Base-by-base conservation (phyloP, 257 asterid genomes). In the Nicotiana otophora region DNA sequence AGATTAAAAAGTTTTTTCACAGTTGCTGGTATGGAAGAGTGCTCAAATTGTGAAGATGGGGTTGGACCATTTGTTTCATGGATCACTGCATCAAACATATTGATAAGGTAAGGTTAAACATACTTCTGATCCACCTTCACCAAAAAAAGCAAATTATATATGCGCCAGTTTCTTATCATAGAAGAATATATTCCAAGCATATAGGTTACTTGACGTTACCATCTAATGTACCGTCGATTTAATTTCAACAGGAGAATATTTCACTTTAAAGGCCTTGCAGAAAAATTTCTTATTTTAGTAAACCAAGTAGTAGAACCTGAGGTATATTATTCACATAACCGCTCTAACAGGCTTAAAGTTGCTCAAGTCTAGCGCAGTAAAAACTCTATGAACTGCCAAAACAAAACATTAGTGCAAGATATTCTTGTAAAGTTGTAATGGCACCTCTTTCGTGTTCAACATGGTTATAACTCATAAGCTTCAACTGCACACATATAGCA, bases 11-110 rank as follows among this genome's bases (percentile, higher is more conserved):
- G 95, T 84, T 89, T 94, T 93, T 92, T 95, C 86, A 95, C 96
- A 4, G 99, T 95, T 54, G 98, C 98, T 68, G 99, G 97, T 80
- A 95, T 91, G 7, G 99, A 95, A 7, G 99, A 95, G 88, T 95
- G 99, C 65, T 95, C 99, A 82, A 87, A 95, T 77, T 95, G 98
- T 20, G 99, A 95, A 63, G 87, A 51, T n/a, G 94, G 92, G 30
- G 93, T 90, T 69, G 99, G 99, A 19, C 99, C 99, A 78, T 78
- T 92, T 34, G 99, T 94, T 86, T 89, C 94, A 83, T 91, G 99
- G 81, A 95, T 94, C 83, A 95, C 99, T 95, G 94, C 92, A 92
- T 48, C 33, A 69, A 66, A 42, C 80, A 66, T 20, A 84, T 46
- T 26, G 34, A 28, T 26, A 64, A 72, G 42, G 72, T 84, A 86